phyloP scores from a whole-genome alignment of 164 flowering plant genomes.

The Sextonia rubra region DNA sequence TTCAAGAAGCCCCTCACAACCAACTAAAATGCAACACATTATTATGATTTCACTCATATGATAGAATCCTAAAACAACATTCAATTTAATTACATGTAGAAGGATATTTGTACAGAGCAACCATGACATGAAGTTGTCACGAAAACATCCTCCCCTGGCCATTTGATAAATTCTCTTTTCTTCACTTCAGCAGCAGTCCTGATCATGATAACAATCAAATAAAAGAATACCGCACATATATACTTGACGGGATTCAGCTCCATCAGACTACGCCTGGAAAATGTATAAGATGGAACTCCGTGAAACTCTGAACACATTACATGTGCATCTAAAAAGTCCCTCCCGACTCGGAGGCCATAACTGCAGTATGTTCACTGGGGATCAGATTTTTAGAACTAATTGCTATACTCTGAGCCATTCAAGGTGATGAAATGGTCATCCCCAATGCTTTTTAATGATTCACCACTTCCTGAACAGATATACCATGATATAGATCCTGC shows the following conservation, averaged over 20 bases:
- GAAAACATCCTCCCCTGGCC: no score
- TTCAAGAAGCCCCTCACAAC: no score
- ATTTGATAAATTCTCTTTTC: not conserved
- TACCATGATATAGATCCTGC: constrained; percentile 72
- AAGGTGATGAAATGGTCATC: constrained; percentile 51
- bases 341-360: not conserved
- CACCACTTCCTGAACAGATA: constrained; percentile 24
- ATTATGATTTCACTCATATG: no score
- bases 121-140: not conserved
- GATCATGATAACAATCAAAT: not conserved
- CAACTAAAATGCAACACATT: no score
- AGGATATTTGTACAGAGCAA: constrained; percentile 1
- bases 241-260: not conserved
- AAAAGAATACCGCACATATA: not conserved
- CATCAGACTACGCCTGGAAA: not conserved
- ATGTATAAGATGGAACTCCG: not conserved
- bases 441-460: constrained; percentile 40
- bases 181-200: no score
- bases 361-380: not conserved
- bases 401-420: constrained; percentile 35
- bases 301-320: not conserved
- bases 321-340: not conserved
- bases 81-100: not conserved
- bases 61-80: no score
- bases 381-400: constrained; percentile 6